These are phyloP conservation scores for Monilinia vaccinii-corymbosi DNA, from an alignment of 2,329 filamentous ascomycete genomes.

Conservation along the genomic window DNA sequence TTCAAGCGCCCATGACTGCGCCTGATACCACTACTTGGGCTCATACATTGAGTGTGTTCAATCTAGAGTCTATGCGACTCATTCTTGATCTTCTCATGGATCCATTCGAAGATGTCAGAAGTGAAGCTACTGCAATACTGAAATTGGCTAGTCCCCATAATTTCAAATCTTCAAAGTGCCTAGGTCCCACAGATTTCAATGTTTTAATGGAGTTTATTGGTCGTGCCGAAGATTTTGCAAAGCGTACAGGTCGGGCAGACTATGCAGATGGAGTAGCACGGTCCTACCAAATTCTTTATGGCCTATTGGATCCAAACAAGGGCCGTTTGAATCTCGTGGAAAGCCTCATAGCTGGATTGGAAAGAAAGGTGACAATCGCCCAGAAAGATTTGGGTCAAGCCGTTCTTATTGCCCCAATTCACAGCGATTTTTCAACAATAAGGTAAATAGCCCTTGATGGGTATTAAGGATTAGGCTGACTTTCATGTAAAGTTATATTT, in stretches of 20 bases:
- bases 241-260: slow-evolving; percentile 72
- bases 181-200: background rate
- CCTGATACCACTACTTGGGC: slow-evolving; percentile 22
- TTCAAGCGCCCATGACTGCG: background rate
- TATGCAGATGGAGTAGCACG: slow-evolving; percentile 87
- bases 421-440: slow-evolving; percentile 61
- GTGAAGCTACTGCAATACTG: slow-evolving; percentile 43
- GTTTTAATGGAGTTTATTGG: slow-evolving; percentile 40
- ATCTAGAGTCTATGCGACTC: slow-evolving; percentile 47
- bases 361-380: slow-evolving; percentile 54
- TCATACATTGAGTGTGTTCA: slow-evolving; percentile 29
- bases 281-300: slow-evolving; percentile 60
- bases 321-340: slow-evolving; percentile 44
- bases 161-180: slow-evolving; percentile 10
- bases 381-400: slow-evolving; percentile 57
- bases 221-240: slow-evolving; percentile 49
- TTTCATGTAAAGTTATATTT: slow-evolving; percentile 19
- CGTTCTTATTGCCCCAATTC: slow-evolving; percentile 56
- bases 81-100: slow-evolving; percentile 76
- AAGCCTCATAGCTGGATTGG: slow-evolving; percentile 50
- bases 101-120: slow-evolving; percentile 86
- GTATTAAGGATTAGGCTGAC: slow-evolving; percentile 1
- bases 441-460: slow-evolving; percentile 34
- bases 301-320: slow-evolving; percentile 39
- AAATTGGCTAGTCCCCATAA: slow-evolving; percentile 37